Conservation (phyloP, 768 basidiomycete species). For the Phaffia tasmanica region DNA sequence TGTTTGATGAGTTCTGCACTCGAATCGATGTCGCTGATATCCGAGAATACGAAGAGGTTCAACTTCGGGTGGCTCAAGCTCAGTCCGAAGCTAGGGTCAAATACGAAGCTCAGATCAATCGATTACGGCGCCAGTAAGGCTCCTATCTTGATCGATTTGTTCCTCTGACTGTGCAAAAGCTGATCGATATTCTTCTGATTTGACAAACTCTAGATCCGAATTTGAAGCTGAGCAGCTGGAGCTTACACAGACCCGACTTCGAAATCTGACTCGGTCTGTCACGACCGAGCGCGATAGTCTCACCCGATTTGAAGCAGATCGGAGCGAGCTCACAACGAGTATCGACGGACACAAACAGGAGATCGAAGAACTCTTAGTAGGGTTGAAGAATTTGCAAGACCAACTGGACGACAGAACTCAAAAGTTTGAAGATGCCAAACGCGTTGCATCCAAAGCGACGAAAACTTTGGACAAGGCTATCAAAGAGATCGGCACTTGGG, state of each 20-base stretch:
- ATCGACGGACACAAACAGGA: conserved; percentile 21
- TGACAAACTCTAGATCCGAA: conserved; percentile 46
- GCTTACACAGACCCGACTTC: conserved; percentile 53
- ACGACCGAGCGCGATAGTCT: conserved; percentile 49
- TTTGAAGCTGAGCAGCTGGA: conserved; percentile 72
- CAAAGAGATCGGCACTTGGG: conserved; percentile 79
- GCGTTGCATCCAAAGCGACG: conserved; percentile 45
- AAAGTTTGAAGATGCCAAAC: conserved; percentile 37
- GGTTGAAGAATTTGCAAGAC: conserved; percentile 44
- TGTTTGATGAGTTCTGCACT: conserved; percentile 67
- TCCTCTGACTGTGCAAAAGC: not conserved
- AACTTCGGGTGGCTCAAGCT: conserved; percentile 75
- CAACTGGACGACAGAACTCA: conserved; percentile 39
- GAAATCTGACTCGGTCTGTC: conserved; percentile 47
- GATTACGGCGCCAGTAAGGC: conserved; percentile 71
- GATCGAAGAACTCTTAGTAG: conserved; percentile 44
- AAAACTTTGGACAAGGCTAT: conserved; percentile 72
- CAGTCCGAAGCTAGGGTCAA: conserved; percentile 72
- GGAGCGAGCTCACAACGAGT: conserved; percentile 32
- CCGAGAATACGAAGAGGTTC: conserved; percentile 85
- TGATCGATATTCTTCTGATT: not conserved
- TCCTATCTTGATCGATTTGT: not conserved
- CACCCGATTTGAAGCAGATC: conserved; percentile 48
- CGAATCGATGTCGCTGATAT: conserved; percentile 70
- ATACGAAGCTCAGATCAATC: conserved; percentile 74